Base-by-base conservation (phyloP, 2,329 filamentous ascomycete genomes). In the Scedosporium boydii region DNA sequence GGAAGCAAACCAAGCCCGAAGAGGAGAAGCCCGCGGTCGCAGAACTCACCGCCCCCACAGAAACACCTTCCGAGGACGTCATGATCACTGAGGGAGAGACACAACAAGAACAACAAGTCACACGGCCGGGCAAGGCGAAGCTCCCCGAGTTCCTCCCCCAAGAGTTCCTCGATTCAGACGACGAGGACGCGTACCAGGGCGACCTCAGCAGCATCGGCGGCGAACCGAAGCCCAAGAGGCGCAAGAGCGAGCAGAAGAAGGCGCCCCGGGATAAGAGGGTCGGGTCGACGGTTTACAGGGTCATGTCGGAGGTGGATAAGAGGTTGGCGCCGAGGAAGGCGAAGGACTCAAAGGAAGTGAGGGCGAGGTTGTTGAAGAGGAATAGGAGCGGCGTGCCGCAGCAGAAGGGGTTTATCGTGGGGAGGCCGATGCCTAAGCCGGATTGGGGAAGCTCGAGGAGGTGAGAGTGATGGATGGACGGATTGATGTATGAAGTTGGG, bases 211-310 rank as follows among this genome's bases (percentile, higher is more conserved):
- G 29, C 57, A 18, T 23, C 16, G 57, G 38, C 16, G 57, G 38
- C 27, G 27, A 58, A 26, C 55, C 27, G 12, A 41, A 38, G 7
- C 46, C 34, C 29, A 41, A 38, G 26, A 61, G 44, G 59, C 48
- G 58, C 29, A 34, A 60, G 46, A 38, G 38, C 58, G 34, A 12
- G 21, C 42, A 57, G 27, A 56, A 56, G 64, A 75, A 72, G 62
- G 72, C 71, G 14, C 77, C 78, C 7, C 72, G 71, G 55, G 83
- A 86, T 67, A 73, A 77, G 67, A 72, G 74, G 59, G 71, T 83
- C n/a, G 82, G 82, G 2, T 73, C 76, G 12, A 85, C 83, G 2
- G 77, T 82, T 60, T 86, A 82, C 68, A 74, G 83, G 21, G 78
- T 84, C 64, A 72, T 73, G 5, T 74, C 74, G 61, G 74, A 75